Evolutionary conservation across 192 early-diverging fungal species (phyloP), one percentile per base, ranked within the genome.

Genomic region (Physocladia obscura): DNA sequence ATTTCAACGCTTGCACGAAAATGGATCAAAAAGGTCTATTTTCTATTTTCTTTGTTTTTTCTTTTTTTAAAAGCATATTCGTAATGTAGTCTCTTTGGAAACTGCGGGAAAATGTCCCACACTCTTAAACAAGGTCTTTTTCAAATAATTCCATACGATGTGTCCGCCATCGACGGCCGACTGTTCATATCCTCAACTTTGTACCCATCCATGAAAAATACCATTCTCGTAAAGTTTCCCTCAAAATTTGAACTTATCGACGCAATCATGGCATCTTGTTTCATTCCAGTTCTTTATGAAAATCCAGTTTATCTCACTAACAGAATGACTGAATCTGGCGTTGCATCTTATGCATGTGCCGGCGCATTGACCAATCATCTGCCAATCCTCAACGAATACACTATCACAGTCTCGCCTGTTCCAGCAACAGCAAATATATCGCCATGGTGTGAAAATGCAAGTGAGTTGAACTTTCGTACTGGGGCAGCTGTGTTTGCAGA

Each of bases 251-350:
- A 44, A 11, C 40, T 73, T 34, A 58, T 73, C 21, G 21, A 73
- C 2, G 40, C 49, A 15, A 31, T 73, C 27, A n/a, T 73, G 15
- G 71, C 57, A 11, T 44, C 71, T 4, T 73, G 71, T 37, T 73
- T 65, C 56, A 17, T 73, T 37, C 71, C 71, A 4, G 70, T 49
- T 37, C 49, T 73, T 31, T 61, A 73, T 31, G 71, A 73, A 24
- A 29, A 59, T 4, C 61, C 71, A 1, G 38, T 56, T 21, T 19
- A 48, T 17, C 34, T 73, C 29, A 34, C 29, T 6, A 44, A 57
- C 50, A 34, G 11, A 4, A 29, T 36, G 31, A 8, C 22, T 1
- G 35, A 13, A 2, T 36, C 19, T 13, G n/a, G 30, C 4, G 26
- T 32, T 0, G 5, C 13, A 4, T 39, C 15, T 37, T 38, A 17